Evolutionary conservation across 2,329 filamentous ascomycete genomes (phyloP).

Genomic region (Pseudogymnoascus sp.): DNA sequence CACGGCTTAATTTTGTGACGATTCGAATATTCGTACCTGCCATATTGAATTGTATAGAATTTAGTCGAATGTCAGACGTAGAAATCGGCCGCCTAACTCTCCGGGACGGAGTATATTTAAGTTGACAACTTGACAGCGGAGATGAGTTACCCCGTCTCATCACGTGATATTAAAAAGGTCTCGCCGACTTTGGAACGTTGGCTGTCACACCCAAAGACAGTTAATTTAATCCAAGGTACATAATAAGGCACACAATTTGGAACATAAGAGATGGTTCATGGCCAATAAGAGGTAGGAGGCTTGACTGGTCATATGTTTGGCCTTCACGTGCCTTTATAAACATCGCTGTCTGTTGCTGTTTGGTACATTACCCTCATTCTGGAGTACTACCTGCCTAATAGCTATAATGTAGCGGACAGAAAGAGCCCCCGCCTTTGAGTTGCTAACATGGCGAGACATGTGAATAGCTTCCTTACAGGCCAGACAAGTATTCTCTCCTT

Average conservation of each 20-base stretch:
- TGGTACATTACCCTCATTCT: background rate
- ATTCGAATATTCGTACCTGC: background rate
- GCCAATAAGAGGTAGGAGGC: background rate
- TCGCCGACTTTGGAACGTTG: background rate
- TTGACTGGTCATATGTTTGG: background rate
- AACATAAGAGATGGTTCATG: background rate
- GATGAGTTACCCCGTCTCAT: background rate
- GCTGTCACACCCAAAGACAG: background rate
- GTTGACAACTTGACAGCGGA: background rate
- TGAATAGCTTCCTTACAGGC: background rate
- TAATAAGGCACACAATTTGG: constrained; percentile 2
- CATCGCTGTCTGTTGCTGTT: background rate
- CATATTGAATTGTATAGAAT: background rate
- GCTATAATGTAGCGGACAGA: background rate
- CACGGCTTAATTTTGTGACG: background rate
- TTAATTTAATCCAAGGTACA: background rate
- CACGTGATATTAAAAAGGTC: background rate
- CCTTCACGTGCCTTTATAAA: background rate
- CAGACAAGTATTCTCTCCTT: background rate
- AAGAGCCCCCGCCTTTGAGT: background rate
- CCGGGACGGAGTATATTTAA: background rate
- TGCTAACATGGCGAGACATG: background rate
- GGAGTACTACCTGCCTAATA: background rate
- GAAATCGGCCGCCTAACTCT: background rate
- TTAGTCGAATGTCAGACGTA: background rate